Percentiles rank a stretch among this genome's conserved stretches.
These are phyloP conservation scores for Salvia splendens DNA, from an alignment of 257 asterid genomes.

Conservation along the genomic window DNA sequence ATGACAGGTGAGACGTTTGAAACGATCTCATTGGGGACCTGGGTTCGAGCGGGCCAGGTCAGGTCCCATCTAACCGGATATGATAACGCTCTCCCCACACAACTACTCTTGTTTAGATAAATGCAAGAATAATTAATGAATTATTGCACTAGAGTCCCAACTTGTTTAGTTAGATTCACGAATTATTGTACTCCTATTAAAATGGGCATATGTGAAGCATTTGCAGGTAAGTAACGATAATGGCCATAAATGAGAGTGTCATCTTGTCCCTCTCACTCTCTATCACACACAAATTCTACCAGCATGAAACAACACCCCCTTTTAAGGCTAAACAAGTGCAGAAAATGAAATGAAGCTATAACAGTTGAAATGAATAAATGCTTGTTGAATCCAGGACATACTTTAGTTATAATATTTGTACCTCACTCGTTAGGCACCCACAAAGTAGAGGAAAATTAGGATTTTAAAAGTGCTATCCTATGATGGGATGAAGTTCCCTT, in stretches of 20 bases:
- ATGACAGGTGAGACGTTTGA: conserved; percentile 28
- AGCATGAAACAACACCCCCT: background rate
- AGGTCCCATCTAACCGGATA: conserved; percentile 15
- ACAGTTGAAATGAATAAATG: background rate
- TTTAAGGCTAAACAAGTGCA: background rate
- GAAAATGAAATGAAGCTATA: background rate
- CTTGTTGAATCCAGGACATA: background rate
- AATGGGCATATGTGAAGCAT: too few species aligned
- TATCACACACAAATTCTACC: background rate
- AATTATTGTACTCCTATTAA: too few species aligned
- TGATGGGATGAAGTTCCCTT: background rate
- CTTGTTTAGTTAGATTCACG: too few species aligned
- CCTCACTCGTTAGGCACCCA: background rate
- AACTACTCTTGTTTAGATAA: background rate
- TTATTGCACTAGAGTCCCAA: background rate
- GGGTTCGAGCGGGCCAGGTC: conserved; percentile 22
- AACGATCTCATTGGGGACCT: conserved; percentile 25
- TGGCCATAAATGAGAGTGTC: too few species aligned
- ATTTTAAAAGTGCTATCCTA: conserved; percentile 1
- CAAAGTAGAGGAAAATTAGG: background rate
- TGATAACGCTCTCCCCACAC: conserved; percentile 17
- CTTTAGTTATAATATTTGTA: background rate
- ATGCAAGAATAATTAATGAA: background rate
- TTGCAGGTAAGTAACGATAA: too few species aligned
- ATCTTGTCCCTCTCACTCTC: too few species aligned